A percentile compares a stretch with the other conserved stretches of the same genome.
Conservation (phyloP, 805 yeast species). For the Zygoascus ofunaensis region DNA sequence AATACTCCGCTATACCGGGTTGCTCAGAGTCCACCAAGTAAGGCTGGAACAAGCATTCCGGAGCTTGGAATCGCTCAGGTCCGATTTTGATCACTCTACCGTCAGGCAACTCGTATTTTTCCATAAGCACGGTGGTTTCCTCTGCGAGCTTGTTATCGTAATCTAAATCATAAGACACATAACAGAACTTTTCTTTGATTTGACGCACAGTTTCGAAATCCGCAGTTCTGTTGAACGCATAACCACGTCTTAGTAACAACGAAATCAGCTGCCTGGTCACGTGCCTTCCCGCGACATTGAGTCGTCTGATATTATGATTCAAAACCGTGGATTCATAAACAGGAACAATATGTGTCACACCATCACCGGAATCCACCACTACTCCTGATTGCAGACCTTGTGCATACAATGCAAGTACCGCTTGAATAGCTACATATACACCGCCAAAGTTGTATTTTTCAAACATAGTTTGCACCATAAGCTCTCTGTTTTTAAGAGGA, state of each 20-base stretch:
- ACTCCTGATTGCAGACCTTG: conserved; percentile 96
- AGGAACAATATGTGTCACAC: conserved; percentile 97
- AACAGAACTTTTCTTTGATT: conserved; percentile 91
- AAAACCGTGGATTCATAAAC: conserved; percentile 96
- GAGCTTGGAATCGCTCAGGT: conserved; percentile 92
- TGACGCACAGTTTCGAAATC: conserved; percentile 98
- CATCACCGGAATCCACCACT: conserved; percentile 97
- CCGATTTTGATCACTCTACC: conserved; percentile 92
- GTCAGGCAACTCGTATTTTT: conserved; percentile 88
- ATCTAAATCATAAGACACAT: conserved; percentile 88
- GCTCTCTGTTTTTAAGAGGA: conserved; percentile 81
- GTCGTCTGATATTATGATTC: conserved; percentile 82
- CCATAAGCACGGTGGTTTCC: conserved; percentile 93
- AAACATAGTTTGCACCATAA: conserved; percentile 88
- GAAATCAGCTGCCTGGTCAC: conserved; percentile 94
- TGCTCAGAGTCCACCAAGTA: conserved; percentile 90
- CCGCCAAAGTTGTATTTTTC: conserved; percentile 87
- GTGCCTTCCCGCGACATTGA: conserved; percentile 97
- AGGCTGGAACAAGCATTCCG: conserved; percentile 96
- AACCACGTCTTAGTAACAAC: conserved; percentile 86
- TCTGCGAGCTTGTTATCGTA: conserved; percentile 78
- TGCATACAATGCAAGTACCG: conserved; percentile 94
- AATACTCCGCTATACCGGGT: conserved; percentile 89
- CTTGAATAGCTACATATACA: conserved; percentile 92
- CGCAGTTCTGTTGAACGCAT: conserved; percentile 96